Base-by-base conservation (phyloP, 2,329 filamentous ascomycete species). In the Botrytis squamosa region DNA sequence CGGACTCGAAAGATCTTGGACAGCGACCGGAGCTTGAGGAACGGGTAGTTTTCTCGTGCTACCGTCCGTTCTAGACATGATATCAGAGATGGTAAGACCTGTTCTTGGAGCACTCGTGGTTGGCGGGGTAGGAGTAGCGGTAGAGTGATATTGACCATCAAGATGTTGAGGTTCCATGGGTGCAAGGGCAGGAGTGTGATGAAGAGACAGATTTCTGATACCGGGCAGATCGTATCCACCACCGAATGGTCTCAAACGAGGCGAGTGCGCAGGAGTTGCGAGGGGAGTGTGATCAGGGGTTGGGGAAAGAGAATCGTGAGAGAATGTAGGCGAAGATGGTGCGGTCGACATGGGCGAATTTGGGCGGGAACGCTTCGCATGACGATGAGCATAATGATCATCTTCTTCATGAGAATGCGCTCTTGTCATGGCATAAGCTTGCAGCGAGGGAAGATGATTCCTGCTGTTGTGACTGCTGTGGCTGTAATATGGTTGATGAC, bases 271-370 rank as follows among this genome's bases (percentile, higher is more conserved):
- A 7, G 95, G 95, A 8, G 95, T 99, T 42, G 95, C 95, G 73
- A 98, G 90, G n/a, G 95, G 95, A n/a, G 96, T 98, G 85, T 98
- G 95, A 81, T 98, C 95, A 18, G 95, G 96, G 2, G 95, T 99
- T 7, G 95, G 96, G 16, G 95, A 98, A 65, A 95, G 88, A 18
- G 95, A 98, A 83, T 97, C 94, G 84, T 98, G 94, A 3, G 95
- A 98, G 83, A 98, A 97, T 5, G 95, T 98, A 40, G 95, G 95
- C 46, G 95, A 98, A 40, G 95, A 97, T 33, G 96, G 96, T 66
- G 95, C 95, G 3, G 95, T 98, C 14, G 95, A 98, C 84, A 97
- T 94, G 71, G 95, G 96, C 52, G 95, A 98, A 82, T 95, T 96
- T 62, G 96, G 95, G 78, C 95, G 87, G 75, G 95, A 98, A 76